These are phyloP conservation scores for Ceratobasidium sp. DNA, from an alignment of 1,284 basidiomycete species.

Conservation along the genomic window DNA sequence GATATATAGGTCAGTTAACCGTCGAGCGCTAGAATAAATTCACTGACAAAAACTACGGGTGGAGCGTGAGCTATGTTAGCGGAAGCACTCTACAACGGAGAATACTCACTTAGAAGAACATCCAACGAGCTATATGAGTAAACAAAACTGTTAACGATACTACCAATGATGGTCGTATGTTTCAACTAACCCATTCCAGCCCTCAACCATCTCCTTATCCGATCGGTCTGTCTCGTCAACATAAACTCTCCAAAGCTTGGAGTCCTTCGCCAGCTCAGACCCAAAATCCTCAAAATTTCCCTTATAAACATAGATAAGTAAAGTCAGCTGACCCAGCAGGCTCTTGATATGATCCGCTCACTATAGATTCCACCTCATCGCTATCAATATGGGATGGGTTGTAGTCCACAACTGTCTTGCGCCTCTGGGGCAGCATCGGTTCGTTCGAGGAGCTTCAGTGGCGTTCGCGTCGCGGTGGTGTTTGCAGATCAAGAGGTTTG, in stretches of 20 bases:
- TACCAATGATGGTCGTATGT: neutral
- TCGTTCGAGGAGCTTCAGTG: no score
- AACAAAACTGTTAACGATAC: neutral
- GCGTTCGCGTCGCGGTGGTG: no score
- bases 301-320: no score
- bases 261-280: slow-evolving; percentile 2
- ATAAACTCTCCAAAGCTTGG: neutral
- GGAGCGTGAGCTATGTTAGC: neutral
- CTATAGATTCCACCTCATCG: no score
- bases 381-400: no score
- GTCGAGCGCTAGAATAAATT: neutral
- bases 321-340: no score
- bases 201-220: slow-evolving; percentile 24
- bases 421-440: no score
- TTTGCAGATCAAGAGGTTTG: no score
- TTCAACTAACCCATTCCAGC: slow-evolving; percentile 2
- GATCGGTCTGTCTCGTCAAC: neutral
- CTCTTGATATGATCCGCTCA: no score
- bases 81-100: neutral
- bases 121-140: slow-evolving; percentile 1
- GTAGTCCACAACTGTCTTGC: no score
- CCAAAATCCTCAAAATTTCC: slow-evolving; percentile 2
- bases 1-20: neutral
- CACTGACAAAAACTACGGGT: neutral
- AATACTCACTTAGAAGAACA: slow-evolving; percentile 15